These are phyloP conservation scores for Ceriops zippeliana DNA, from an alignment of 345 rosid genomes.

Conservation along the genomic window DNA sequence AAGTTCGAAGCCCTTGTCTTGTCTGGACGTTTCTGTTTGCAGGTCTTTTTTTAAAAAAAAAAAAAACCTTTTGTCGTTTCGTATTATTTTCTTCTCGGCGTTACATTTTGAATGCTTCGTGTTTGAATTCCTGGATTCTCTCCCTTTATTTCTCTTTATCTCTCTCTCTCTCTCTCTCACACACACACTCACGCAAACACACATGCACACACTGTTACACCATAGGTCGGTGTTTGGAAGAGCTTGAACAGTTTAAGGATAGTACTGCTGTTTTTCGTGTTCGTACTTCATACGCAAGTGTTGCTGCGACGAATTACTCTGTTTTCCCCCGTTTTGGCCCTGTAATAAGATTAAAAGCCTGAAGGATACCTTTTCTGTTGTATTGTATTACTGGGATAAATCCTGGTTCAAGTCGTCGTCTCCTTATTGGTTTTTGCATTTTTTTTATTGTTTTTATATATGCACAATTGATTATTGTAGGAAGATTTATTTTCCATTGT, in stretches of 20 bases:
- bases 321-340: slow-evolving; percentile 9
- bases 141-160: background rate
- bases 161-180: slow-evolving; percentile 1
- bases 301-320: background rate
- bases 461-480: background rate
- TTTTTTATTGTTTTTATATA: background rate
- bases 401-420: too few relatives aligned
- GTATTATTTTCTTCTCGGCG: slow-evolving; percentile 14
- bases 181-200: background rate
- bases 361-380: too few relatives aligned
- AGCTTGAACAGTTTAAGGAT: slow-evolving; percentile 6
- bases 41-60: slow-evolving; percentile 26
- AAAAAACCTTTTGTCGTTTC: slow-evolving; percentile 45
- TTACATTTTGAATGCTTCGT: slow-evolving; percentile 10
- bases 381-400: too few relatives aligned
- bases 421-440: background rate
- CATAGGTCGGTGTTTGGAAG: slow-evolving; percentile 20
- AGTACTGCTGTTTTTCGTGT: background rate
- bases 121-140: slow-evolving; percentile 17
- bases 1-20: slow-evolving; percentile 43
- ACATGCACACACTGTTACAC: background rate
- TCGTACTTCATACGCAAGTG: slow-evolving; percentile 4
- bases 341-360: background rate
- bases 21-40: slow-evolving; percentile 6
- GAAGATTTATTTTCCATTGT: background rate